Conservation (phyloP, 2,329 filamentous ascomycete species). For the Taxawa tesnikishii region DNA sequence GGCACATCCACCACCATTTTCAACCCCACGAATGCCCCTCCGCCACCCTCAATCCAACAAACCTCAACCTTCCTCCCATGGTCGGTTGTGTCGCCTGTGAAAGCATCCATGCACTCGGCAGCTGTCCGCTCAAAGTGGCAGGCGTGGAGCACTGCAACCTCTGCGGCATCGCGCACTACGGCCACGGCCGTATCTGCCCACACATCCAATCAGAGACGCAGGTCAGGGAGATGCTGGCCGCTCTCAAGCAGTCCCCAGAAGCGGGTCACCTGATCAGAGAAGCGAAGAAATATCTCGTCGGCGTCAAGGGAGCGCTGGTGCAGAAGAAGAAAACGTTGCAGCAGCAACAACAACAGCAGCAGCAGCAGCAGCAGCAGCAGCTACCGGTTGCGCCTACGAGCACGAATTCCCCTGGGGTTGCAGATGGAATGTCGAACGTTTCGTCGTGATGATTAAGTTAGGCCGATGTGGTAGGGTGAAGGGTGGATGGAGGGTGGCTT, state of each 20-base stretch:
- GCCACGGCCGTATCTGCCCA: conserved; percentile 44
- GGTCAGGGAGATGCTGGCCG: conserved; percentile 51
- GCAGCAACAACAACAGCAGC: no score
- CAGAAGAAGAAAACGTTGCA: conserved; percentile 40
- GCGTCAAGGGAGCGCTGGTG: conserved; percentile 43
- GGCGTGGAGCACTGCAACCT: conserved; percentile 51
- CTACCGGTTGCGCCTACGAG: no score
- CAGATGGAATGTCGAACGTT: no score
- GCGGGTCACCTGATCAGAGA: conserved; percentile 37
- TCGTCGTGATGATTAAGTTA: no score
- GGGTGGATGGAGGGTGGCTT: no score
- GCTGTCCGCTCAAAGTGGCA: conserved; percentile 47
- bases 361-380: no score
- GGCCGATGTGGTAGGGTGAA: no score
- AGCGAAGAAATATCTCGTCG: conserved; percentile 44
- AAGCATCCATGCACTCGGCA: conserved; percentile 41
- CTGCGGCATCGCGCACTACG: conserved; percentile 51
- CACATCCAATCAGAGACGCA: conserved; percentile 50
- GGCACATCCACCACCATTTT: conserved; percentile 1
- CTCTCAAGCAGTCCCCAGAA: conserved; percentile 47
- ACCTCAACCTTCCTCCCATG: conserved; percentile 12
- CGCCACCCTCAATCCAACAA: conserved; percentile 12
- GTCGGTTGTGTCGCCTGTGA: conserved; percentile 42
- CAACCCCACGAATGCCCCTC: conserved; percentile 6
- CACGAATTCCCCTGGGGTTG: no score